Evolutionary conservation across 2,329 filamentous ascomycete species (phyloP), one percentile per base, ranked within the genome.

Genomic region (Leptoxyphium fumago): DNA sequence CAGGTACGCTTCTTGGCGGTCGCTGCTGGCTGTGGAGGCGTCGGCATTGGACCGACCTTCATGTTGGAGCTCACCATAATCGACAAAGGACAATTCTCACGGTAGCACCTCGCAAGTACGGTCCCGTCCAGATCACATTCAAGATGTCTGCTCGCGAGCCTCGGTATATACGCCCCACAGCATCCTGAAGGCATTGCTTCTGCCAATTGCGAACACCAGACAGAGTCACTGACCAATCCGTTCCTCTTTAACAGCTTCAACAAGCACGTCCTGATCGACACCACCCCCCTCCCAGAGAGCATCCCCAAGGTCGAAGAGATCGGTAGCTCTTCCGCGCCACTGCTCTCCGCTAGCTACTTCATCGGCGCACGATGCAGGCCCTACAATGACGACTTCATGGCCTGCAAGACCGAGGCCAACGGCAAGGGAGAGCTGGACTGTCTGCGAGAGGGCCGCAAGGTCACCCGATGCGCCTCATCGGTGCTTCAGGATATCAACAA

Each of bases 351-450:
- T 29, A 80, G 86, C 43, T 98, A 84, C 75, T 98, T 96, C 67
- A 98, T 98, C 63, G 91, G 91, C 51, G 88, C 87, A 54, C 82
- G 89, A 61, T 98, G 91, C 80, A 82, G 77, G 64, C 73, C 84
- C 46, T 98, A 88, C 75, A 96, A 96, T 68, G 91, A 98, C 73
- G 91, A 98, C 70, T 98, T 83, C 71, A 98, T 98, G 89, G 84
- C 94, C 72, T 98, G 91, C 82, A 98, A 98, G 81, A 84, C 78
- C 55, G 87, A 95, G 69, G 80, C 86, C 58, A 82, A 84, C 50
- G 91, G 91, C 58, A 79, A 77, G 66, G 91, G 87, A 64, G 91
- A 98, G 73, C 67, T 93, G 51, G 85, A 94, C 55, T 98, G 91
- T 69, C 70, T 98, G 75, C 89, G 85, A 74, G 91, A 98, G 71